A percentile compares a stretch with the other conserved stretches of the same genome.
These are phyloP conservation scores for Colletotrichum orchidophilum DNA, from an alignment of 2,329 filamentous ascomycete genomes.

Conservation along the genomic window DNA sequence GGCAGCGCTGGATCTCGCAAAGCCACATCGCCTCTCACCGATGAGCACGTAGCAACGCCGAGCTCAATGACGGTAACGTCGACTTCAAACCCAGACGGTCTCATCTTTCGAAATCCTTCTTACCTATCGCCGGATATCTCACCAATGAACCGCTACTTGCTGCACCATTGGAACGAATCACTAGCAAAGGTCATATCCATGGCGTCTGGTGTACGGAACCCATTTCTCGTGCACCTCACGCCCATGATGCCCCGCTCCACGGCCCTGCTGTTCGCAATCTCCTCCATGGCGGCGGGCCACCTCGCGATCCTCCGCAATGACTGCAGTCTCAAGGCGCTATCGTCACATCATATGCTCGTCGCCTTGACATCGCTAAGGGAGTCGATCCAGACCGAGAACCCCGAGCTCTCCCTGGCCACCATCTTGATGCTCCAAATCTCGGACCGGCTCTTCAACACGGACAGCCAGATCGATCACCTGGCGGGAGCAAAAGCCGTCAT, in stretches of 20 bases:
- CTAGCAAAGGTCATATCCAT: constrained; percentile 42
- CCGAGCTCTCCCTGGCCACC: constrained; percentile 42
- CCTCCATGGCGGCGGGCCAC: constrained; percentile 43
- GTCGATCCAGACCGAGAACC: constrained; percentile 19
- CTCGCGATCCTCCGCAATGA: constrained; percentile 40
- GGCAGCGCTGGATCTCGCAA: fast-evolving
- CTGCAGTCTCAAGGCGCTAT: constrained; percentile 35
- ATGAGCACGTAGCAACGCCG: background rate
- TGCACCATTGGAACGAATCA: constrained; percentile 42
- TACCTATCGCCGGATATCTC: constrained; percentile 1
- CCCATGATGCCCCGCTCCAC: constrained; percentile 42
- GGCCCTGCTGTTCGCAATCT: constrained; percentile 41
- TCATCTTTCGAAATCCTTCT: constrained; percentile 18
- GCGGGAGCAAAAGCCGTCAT: constrained; percentile 43
- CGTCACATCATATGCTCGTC: constrained; percentile 37
- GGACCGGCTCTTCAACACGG: constrained; percentile 41
- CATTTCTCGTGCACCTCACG: constrained; percentile 43
- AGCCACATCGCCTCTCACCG: background rate
- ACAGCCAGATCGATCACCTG: constrained; percentile 42
- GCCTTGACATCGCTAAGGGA: constrained; percentile 33
- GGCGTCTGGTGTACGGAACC: constrained; percentile 38
- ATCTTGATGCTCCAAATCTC: constrained; percentile 44
- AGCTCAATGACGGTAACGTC: background rate
- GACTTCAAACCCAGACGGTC: background rate
- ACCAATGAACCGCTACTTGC: constrained; percentile 33